Percentiles rank a stretch among this genome's conserved stretches.
Conservation (phyloP, 2,329 filamentous ascomycete species). For the Aureobasidium sp. region DNA sequence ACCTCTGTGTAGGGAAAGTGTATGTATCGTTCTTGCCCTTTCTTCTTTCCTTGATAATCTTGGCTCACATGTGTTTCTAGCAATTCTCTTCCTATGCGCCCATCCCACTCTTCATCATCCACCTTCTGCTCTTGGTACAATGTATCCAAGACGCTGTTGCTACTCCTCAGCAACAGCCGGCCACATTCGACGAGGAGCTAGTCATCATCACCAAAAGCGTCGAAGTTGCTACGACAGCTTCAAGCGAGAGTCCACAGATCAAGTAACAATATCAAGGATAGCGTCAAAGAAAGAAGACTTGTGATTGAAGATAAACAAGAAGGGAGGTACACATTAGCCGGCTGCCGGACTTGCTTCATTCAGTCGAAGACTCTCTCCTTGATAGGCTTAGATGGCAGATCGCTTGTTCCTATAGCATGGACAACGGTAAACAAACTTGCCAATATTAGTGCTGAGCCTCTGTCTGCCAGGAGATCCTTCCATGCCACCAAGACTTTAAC, state of each 20-base stretch:
- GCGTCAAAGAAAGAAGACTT: neutral
- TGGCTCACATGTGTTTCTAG: slow-evolving; percentile 16
- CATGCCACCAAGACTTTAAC: neutral
- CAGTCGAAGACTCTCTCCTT: neutral
- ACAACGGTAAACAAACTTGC: neutral
- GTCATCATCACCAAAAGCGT: slow-evolving; percentile 2
- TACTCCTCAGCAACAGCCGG: neutral
- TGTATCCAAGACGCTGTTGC: slow-evolving; percentile 4
- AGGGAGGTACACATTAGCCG: neutral
- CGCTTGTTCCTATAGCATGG: neutral
- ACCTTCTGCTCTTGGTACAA: slow-evolving; percentile 23
- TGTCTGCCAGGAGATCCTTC: neutral
- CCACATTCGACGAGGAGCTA: neutral
- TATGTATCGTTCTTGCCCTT: slow-evolving; percentile 19
- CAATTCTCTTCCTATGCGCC: slow-evolving; percentile 39
- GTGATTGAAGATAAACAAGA: neutral
- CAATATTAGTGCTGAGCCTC: neutral
- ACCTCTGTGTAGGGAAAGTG: slow-evolving; percentile 34
- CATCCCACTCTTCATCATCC: slow-evolving; percentile 33
- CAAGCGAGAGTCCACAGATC: neutral
- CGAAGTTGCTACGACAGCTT: neutral
- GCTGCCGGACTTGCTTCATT: neutral
- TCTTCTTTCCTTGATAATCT: neutral
- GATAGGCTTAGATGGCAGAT: neutral
- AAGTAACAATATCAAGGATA: neutral